Percentiles rank a stretch among this genome's conserved stretches.
Evolutionary conservation across 495 filamentous ascomycete genomes (phyloP).

Genomic region (Penicillium canariense): DNA sequence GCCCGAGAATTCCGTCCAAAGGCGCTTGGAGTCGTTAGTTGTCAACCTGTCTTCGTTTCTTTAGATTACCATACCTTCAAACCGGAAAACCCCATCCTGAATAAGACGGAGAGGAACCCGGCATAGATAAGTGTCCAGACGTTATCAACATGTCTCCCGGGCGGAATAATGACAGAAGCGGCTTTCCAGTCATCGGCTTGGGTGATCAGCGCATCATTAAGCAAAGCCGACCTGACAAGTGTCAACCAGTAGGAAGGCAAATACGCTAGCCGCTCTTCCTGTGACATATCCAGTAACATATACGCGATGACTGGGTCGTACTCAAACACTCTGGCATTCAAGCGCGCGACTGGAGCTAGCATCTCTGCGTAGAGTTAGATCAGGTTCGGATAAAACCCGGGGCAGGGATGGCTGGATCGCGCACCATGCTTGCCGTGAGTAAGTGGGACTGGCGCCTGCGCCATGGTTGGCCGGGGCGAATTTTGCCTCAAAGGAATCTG

Average conservation of each 20-base stretch:
- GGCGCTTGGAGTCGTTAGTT: constrained; percentile 8
- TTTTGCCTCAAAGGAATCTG: neutral
- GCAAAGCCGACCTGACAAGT: constrained; percentile 23
- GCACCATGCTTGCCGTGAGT: constrained; percentile 24
- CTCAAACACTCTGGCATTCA: constrained; percentile 26
- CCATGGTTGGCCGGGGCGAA: constrained; percentile 15
- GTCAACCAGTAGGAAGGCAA: constrained; percentile 25
- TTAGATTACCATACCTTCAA: constrained; percentile 15
- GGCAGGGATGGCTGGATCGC: neutral
- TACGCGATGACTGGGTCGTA: constrained; percentile 28
- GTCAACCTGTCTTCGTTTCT: no score
- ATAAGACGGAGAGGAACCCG: constrained; percentile 23
- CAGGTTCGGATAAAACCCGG: neutral
- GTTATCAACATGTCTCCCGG: constrained; percentile 20
- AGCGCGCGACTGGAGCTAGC: constrained; percentile 14
- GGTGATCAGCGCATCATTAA: constrained; percentile 29
- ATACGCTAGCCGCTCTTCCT: constrained; percentile 22
- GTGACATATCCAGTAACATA: constrained; percentile 26
- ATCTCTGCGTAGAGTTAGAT: constrained; percentile 9
- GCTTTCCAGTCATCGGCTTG: constrained; percentile 30
- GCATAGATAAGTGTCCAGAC: constrained; percentile 23
- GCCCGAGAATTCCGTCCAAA: constrained; percentile 28
- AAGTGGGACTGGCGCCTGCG: constrained; percentile 14
- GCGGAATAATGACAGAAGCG: constrained; percentile 24
- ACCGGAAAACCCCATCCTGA: constrained; percentile 23